A percentile compares a stretch with the other conserved stretches of the same genome.
These are phyloP conservation scores for Neofusicoccum kwambonambiense DNA, from an alignment of 2,329 filamentous ascomycete species.

Conservation along the genomic window DNA sequence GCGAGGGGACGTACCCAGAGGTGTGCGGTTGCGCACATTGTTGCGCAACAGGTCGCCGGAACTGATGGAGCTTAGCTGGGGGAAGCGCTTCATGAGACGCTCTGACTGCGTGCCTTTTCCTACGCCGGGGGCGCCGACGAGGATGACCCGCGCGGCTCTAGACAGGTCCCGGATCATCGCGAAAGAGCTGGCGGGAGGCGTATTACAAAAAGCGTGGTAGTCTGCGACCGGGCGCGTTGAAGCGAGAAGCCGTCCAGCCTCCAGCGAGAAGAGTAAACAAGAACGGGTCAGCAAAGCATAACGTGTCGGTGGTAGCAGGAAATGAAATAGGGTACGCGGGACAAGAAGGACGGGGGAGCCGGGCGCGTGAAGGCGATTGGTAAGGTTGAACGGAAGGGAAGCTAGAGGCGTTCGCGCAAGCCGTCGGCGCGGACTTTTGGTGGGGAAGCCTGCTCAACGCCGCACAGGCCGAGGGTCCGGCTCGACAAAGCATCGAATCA, in stretches of 20 bases:
- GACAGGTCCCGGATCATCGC: slow-evolving; percentile 30
- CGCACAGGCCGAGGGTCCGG: not conserved
- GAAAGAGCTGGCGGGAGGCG: not conserved
- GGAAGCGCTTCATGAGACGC: slow-evolving; percentile 80
- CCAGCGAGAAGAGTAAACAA: not conserved
- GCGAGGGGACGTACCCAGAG: slow-evolving; percentile 63
- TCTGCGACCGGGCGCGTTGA: not conserved
- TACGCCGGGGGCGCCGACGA: slow-evolving; percentile 93
- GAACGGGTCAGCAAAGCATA: slow-evolving; percentile 9
- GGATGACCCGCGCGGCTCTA: slow-evolving; percentile 85
- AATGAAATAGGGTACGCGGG: not conserved
- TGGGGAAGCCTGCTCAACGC: slow-evolving; percentile 10
- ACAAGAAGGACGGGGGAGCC: not conserved
- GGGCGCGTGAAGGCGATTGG: not conserved
- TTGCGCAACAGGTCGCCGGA: slow-evolving; percentile 88
- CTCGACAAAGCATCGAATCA: not conserved
- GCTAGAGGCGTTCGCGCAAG: slow-evolving; percentile 5
- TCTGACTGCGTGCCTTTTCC: slow-evolving; percentile 97
- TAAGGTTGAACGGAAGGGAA: not conserved
- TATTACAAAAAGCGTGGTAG: not conserved
- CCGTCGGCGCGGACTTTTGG: slow-evolving; percentile 12
- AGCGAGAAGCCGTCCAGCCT: not conserved
- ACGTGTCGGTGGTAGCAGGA: not conserved
- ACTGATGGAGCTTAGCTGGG: slow-evolving; percentile 86
- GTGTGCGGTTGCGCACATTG: slow-evolving; percentile 86